Conservation (phyloP, 371 early-diverging fungal species). For the Mortierella sp. region DNA sequence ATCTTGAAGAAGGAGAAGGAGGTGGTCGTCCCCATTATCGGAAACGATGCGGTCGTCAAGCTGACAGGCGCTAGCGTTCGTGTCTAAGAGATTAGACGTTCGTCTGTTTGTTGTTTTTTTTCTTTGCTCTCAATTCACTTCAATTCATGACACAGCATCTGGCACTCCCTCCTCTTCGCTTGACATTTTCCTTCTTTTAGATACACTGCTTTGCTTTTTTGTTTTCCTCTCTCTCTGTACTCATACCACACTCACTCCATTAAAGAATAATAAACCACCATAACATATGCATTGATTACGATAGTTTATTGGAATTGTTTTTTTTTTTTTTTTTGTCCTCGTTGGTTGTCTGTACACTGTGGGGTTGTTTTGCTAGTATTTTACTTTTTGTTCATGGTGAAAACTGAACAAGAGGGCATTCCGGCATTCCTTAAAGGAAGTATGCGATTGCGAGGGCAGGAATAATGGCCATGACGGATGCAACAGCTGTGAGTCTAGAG, state of each 20-base stretch:
- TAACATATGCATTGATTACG: neutral
- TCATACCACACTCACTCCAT: neutral
- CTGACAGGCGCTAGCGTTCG: slow-evolving; percentile 49
- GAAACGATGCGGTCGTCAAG: slow-evolving; percentile 55
- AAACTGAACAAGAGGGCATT: too few relatives aligned
- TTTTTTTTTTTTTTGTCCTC: neutral
- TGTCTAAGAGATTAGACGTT: slow-evolving; percentile 16
- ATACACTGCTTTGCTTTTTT: slow-evolving; percentile 4
- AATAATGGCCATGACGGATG: slow-evolving; percentile 28
- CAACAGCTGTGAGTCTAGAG: slow-evolving; percentile 15
- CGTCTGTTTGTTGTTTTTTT: slow-evolving; percentile 1
- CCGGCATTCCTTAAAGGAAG: slow-evolving; percentile 12
- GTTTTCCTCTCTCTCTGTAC: neutral
- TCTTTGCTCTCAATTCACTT: slow-evolving; percentile 6
- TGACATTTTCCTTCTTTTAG: neutral
- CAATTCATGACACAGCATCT: neutral
- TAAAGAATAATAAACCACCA: neutral
- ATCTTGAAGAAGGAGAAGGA: slow-evolving; percentile 75
- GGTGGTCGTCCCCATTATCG: slow-evolving; percentile 22
- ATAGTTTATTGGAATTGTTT: neutral
- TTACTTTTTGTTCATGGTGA: neutral
- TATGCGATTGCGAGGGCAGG: slow-evolving; percentile 34
- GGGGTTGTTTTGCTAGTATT: neutral
- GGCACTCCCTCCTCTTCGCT: slow-evolving; percentile 1
- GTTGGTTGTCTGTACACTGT: neutral